Evolutionary conservation across 305 asterid species (phyloP), one percentile per base, ranked within the genome.

Genomic region (Solanum hybrid): DNA sequence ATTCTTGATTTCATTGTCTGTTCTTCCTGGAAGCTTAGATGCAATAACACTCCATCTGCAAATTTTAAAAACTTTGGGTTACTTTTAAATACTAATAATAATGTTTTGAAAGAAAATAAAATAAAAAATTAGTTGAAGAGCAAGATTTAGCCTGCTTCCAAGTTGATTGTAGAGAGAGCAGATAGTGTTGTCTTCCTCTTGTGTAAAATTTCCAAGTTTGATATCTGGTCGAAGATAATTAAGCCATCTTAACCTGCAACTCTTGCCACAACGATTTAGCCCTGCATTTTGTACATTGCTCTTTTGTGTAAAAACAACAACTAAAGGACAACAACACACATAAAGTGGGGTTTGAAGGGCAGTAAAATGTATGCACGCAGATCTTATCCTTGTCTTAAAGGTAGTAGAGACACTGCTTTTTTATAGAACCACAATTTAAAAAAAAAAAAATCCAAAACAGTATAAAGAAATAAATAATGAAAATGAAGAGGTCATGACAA

Each of bases 1-100:
- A 80, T 92, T 92, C 51, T 92, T 92, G 46, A 92, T 85, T 39
- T 92, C 92, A 76, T 90, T 92, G 82, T 92, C 92, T 90, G 93
- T 90, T 80, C 93, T 92, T 82, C 92, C 92, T 16, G 89, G 87
- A 42, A 92, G 89, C 35, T 92, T 90, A 28, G 93, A 89, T 35
- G 92, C 92, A 76, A 92, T 92, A 34, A 84, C 37, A 35, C 91
- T 89, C 92, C 93, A 92, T 87, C 92, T 90, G 79, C 64, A 18
- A 42, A 40, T 18, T 57, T 51, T 1, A 31, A 5, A 85, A 20
- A 84, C 73, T 83, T 83, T 12, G 73, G 73, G 13, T 64, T 64
- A 64, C 73, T 22, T 22, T 64, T 64, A 64, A 64, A 64, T 64
- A 64, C 12, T 64, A 42, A 71, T 67, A 11, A 26, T 5, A 71